phyloP scores from a whole-genome alignment of 352 stramenopile species.

The Phytopythium sindhum region DNA sequence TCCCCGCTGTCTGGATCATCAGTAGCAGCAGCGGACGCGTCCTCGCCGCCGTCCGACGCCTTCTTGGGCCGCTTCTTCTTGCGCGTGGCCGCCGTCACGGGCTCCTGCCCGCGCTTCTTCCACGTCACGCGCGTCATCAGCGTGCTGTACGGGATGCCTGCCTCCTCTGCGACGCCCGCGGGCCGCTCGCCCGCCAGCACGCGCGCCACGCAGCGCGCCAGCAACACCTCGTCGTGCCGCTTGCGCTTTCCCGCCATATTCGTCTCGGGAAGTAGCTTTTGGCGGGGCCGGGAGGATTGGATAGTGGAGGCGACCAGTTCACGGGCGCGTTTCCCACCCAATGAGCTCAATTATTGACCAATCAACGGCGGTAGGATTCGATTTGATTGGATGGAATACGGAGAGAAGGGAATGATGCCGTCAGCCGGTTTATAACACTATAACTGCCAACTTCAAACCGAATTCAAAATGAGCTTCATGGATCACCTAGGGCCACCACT shows the following conservation, averaged over 20 bases:
- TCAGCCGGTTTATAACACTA: not conserved
- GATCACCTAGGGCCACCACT: too few species aligned
- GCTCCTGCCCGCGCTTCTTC: conserved; percentile 17
- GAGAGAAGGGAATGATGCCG: not conserved
- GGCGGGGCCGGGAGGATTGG: not conserved
- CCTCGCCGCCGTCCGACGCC: not conserved
- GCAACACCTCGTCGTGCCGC: conserved; percentile 14
- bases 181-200: conserved; percentile 14
- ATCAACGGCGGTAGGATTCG: not conserved
- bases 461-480: not conserved
- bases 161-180: conserved; percentile 10
- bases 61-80: conserved; percentile 7
- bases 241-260: conserved; percentile 12
- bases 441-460: not conserved
- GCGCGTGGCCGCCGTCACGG: not conserved
- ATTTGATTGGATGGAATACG: not conserved
- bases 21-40: not conserved
- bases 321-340: too few species aligned
- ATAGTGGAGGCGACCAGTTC: not conserved
- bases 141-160: conserved; percentile 15
- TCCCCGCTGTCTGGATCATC: not conserved
- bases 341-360: too few species aligned
- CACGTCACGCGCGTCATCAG: conserved; percentile 15
- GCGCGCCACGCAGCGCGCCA: conserved; percentile 15
- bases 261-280: not conserved